Conservation (phyloP, 1,139 yeast species). For the Saccharomycopsis hybrid region DNA sequence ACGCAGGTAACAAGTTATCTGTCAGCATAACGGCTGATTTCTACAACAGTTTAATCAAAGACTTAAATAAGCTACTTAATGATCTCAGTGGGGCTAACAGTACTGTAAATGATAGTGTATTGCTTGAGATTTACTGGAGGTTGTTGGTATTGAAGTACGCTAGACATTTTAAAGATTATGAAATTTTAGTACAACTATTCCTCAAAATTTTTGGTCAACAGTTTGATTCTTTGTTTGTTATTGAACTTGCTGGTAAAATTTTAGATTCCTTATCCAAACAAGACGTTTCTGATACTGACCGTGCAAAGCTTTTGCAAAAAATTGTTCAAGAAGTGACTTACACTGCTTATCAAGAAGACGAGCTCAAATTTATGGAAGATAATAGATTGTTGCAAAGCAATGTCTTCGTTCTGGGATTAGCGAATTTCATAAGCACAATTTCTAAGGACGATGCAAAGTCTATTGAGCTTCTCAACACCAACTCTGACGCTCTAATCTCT, state of each 20-base stretch:
- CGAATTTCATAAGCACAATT: constrained; percentile 15
- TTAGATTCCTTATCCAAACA: constrained; percentile 26
- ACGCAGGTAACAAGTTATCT: constrained; percentile 16
- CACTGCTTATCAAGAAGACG: constrained; percentile 9
- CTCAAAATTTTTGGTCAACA: constrained; percentile 15
- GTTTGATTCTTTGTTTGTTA: constrained; percentile 21
- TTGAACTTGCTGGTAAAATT: constrained; percentile 27
- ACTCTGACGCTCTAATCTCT: background rate
- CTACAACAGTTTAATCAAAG: constrained; percentile 23
- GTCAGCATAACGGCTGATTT: constrained; percentile 29
- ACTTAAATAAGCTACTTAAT: constrained; percentile 19
- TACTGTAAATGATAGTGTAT: constrained; percentile 22
- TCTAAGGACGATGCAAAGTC: background rate
- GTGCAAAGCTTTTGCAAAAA: background rate
- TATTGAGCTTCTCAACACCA: background rate
- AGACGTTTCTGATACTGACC: constrained; percentile 12
- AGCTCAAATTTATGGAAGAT: no score
- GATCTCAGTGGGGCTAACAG: constrained; percentile 1
- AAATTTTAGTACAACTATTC: constrained; percentile 22
- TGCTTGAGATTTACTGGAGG: constrained; percentile 38
- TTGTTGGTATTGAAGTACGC: constrained; percentile 28
- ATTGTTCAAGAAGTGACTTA: constrained; percentile 21
- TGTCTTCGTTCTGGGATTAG: constrained; percentile 4
- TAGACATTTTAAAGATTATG: constrained; percentile 21
- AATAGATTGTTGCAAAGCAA: constrained; percentile 9